Conservation (phyloP, 306 rosid species). For the Dryas drummondii region DNA sequence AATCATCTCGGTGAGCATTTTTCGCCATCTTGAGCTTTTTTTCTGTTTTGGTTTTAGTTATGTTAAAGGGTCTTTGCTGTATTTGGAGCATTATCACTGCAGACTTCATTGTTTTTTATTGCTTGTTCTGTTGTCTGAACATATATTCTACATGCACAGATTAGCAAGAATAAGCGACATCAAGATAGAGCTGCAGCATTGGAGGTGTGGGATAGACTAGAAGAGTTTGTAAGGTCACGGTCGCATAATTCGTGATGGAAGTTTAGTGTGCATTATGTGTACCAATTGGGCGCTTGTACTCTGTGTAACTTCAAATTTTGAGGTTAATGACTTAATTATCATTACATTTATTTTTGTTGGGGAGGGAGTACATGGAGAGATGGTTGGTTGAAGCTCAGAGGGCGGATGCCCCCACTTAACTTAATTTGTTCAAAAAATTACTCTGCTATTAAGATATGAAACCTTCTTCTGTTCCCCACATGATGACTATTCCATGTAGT, state of each 20-base stretch:
- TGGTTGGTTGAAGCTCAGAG: no score
- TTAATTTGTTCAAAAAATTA: no score
- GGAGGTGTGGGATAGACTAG: slow-evolving; percentile 98
- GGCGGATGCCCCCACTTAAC: no score
- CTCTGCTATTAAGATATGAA: no score
- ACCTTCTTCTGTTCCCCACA: no score
- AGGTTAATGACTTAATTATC: no score
- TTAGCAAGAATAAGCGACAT: slow-evolving; percentile 96
- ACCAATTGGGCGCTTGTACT: no score
- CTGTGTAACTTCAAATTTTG: no score
- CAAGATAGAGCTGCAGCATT: slow-evolving; percentile 98
- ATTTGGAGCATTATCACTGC: neutral
- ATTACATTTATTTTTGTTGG: no score
- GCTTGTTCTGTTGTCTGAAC: slow-evolving; percentile 4
- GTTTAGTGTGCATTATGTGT: neutral
- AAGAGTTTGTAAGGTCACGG: slow-evolving; percentile 86
- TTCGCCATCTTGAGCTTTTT: slow-evolving; percentile 9
- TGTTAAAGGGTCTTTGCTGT: neutral
- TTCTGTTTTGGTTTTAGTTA: neutral
- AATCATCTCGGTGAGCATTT: slow-evolving; percentile 74
- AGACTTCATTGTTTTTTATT: neutral
- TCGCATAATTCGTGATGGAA: slow-evolving; percentile 68
- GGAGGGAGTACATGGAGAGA: no score
- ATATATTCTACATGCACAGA: slow-evolving; percentile 43
- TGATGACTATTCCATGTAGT: no score